A percentile compares a stretch with the other conserved stretches of the same genome.
Evolutionary conservation across 805 yeast species (phyloP).

Genomic region (Starmerella etchellsii): DNA sequence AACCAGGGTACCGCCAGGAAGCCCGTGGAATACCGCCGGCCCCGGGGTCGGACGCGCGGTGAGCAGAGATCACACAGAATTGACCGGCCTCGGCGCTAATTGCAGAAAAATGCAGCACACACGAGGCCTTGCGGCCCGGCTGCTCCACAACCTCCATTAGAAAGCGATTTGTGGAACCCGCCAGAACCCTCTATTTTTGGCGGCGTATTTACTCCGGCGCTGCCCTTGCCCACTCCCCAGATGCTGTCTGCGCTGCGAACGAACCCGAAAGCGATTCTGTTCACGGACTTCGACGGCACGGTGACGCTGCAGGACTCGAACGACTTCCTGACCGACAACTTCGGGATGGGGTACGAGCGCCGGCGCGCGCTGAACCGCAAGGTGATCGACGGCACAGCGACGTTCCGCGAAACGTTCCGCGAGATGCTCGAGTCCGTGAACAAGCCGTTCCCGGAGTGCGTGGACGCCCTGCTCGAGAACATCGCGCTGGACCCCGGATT

Average conservation of each 20-base stretch:
- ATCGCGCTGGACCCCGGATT: slow-evolving; percentile 85
- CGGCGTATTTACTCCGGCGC: too few species aligned
- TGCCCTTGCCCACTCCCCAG: too few species aligned
- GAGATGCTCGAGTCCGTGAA: slow-evolving; percentile 71
- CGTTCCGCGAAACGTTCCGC: slow-evolving; percentile 63
- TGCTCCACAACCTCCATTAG: too few species aligned
- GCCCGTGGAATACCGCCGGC: too few species aligned
- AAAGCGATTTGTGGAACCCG: too few species aligned
- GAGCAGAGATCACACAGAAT: too few species aligned
- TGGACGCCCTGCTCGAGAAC: slow-evolving; percentile 49
- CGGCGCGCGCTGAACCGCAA: slow-evolving; percentile 58
- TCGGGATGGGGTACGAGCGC: slow-evolving; percentile 68
- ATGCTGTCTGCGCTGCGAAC: slow-evolving; percentile 25
- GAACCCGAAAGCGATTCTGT: slow-evolving; percentile 58
- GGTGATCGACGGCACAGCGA: slow-evolving; percentile 52
- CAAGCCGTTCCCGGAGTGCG: slow-evolving; percentile 70
- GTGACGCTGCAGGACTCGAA: slow-evolving; percentile 91
- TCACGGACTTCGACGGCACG: slow-evolving; percentile 98
- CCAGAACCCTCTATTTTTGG: too few species aligned
- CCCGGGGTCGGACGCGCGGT: too few species aligned
- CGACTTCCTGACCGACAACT: slow-evolving; percentile 75
- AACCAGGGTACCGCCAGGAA: too few species aligned
- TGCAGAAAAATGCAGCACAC: too few species aligned
- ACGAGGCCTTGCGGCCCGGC: too few species aligned
- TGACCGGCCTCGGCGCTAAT: too few species aligned